Percentiles rank a stretch among this genome's conserved stretches.
Conservation (phyloP, 768 basidiomycete species). For the Collybiopsis luxurians region DNA sequence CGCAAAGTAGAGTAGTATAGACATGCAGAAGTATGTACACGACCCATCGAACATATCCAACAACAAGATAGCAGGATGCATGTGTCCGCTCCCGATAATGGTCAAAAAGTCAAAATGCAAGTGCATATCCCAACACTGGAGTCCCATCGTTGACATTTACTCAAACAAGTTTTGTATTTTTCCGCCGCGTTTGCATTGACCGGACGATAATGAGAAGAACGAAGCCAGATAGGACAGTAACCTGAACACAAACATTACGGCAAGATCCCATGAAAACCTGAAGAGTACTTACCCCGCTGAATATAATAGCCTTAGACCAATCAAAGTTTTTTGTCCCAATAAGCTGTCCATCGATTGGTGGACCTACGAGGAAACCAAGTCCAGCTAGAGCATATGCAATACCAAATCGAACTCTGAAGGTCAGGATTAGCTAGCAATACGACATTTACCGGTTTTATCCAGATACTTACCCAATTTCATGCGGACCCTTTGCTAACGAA, state of each 20-base stretch:
- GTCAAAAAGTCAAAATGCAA: background rate
- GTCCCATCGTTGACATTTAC: background rate
- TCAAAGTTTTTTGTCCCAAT: slow-evolving; percentile 5
- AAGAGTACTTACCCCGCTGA: slow-evolving; percentile 19
- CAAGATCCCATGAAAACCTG: background rate
- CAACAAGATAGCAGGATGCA: too few species aligned
- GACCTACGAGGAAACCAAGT: slow-evolving; percentile 18
- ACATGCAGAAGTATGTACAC: too few species aligned
- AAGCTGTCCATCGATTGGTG: slow-evolving; percentile 22
- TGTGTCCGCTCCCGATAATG: too few species aligned
- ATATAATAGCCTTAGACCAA: slow-evolving; percentile 19
- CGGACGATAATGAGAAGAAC: background rate
- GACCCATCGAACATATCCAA: too few species aligned
- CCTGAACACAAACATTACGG: background rate
- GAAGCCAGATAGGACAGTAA: background rate
- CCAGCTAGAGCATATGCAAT: slow-evolving; percentile 19
- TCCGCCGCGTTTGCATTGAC: background rate
- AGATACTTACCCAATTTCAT: background rate
- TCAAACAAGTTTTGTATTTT: background rate
- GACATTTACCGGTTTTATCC: background rate
- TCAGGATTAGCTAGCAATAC: background rate
- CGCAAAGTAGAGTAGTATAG: too few species aligned
- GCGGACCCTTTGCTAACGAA: background rate
- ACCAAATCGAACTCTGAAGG: slow-evolving; percentile 25
- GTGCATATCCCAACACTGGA: background rate